Base-by-base conservation (phyloP, 371 early-diverging fungal genomes). In the Apophysomyces variabilis region DNA sequence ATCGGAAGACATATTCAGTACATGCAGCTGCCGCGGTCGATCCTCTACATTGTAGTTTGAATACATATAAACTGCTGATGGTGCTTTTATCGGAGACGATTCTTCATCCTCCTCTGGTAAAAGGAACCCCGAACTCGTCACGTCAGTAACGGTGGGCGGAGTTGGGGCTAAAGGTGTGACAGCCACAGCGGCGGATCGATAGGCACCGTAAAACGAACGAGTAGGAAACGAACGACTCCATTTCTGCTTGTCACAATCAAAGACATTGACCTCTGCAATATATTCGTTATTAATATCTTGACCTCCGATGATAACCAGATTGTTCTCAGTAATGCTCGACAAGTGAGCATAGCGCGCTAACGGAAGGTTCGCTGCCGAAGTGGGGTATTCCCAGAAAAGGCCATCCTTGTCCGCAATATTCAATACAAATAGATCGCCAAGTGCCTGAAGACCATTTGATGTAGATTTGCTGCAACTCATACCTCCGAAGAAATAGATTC, bases 311-410 rank as follows among this genome's bases (percentile, higher is more conserved):
- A 92, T 73, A 16, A 91, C 74, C 50, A 92, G 58, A 46, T 44
- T 70, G 46, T 84, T 72, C 13, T 82, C 78, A 6, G 87, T 57
- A 58, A 87, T 62, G 21, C 84, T 71, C 1, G 90, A 77, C 38
- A 92, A 66, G 54, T 92, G 92, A 5, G 92, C 91, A 74, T 90
- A 90, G 4, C 92, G 82, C 14, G 92, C 12, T 73, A 60, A 64
- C 8, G 63, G 38, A 38, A 66, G 57, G 21, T 57, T 58, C 13
- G 39, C 69, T 66, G 66, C 68, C 37, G 66, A 45, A 18, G 13
- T 54, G 16, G 79, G 79, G 54, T 80, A 80, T 58, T 81, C 80
- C 90, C 90, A 90, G 38, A 65, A 21, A 56, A 69, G 9, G 21
- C 46, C 60, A n/a, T 64, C 38, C 12, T 65, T 38, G 57, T 70